Conservation (phyloP, 2,329 filamentous ascomycete genomes). For the Calonectria multiphialidica region DNA sequence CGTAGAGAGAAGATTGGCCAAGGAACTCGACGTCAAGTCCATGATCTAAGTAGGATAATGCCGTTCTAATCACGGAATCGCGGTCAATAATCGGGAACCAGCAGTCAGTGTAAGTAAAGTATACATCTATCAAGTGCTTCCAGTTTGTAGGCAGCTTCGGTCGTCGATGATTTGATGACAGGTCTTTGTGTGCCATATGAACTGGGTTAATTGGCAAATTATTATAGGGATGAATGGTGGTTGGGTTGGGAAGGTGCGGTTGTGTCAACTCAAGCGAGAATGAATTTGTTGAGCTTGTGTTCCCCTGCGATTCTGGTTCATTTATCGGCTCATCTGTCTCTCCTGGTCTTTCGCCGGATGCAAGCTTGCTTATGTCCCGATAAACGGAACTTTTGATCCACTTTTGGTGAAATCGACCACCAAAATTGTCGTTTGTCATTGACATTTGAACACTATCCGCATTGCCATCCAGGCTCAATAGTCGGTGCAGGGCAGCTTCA, state of each 20-base stretch:
- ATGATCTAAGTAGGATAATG: background rate
- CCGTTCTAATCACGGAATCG: background rate
- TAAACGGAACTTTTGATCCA: background rate
- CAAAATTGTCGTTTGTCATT: background rate
- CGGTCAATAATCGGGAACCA: conserved; percentile 3
- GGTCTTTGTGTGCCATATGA: background rate
- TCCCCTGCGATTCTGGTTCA: background rate
- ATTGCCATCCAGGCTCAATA: background rate
- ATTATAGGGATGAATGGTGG: background rate
- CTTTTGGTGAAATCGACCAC: background rate
- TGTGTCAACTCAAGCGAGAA: background rate
- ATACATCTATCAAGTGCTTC: background rate
- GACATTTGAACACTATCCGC: background rate
- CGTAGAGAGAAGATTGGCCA: background rate
- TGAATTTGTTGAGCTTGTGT: background rate
- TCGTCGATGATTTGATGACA: background rate
- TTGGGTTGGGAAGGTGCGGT: too few relatives aligned
- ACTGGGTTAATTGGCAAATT: background rate
- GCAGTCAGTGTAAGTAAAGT: conserved; percentile 1
- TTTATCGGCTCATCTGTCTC: background rate
- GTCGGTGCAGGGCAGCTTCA: background rate
- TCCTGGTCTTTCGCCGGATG: background rate
- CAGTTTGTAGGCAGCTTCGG: background rate
- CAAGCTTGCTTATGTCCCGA: background rate
- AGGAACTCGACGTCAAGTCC: background rate